Base-by-base conservation (phyloP, 352 stramenopile genomes). In the Bremia lactucae region DNA sequence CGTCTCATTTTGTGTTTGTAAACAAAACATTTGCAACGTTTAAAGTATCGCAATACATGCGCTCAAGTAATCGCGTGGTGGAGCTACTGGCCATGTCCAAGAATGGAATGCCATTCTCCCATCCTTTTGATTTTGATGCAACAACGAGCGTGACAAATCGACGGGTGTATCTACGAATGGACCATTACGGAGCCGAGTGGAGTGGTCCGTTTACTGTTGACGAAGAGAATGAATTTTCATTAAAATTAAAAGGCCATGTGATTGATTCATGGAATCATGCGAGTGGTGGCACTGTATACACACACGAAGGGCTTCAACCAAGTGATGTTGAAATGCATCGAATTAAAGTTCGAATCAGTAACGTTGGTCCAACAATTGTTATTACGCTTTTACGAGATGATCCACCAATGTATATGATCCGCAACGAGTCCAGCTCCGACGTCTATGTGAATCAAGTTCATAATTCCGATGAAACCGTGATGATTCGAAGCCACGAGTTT, bases 191-290 rank as follows among this genome's bases (percentile, higher is more conserved):
- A 28, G 72, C 73, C 0, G 71, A 84, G 42, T 94, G 81, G 81
- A 91, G 81, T 44, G 81, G 81, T 0, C 68, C 76, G 11, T 91
- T 94, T 54, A 61, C 65, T 6, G 62, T 91, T 0, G 67, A 87
- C 16, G 74, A 94, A 29, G 81, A 94, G 53, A 87, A 87, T 22
- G 81, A 94, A 42, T 94, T 91, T 40, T 72, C 77, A 7, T 40
- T 94, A 15, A 81, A 79, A 48, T 55, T 94, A 10, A 72, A 72
- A 21, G 78, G 80, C 3, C 59, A 63, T 2, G 73, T 87, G 8
- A 42, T 62, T 13, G 28, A 63, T 9, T 51, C 55, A 13, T 90
- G 78, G 78, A 63, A 63, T 29, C 51, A 68, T 23, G 61, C 28
- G 7, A 14, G 31, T 28, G 65, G 49, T 11, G 58, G 58, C 20